phyloP scores from a whole-genome alignment of 305 asterid species.

The Fraxinus ornus region DNA sequence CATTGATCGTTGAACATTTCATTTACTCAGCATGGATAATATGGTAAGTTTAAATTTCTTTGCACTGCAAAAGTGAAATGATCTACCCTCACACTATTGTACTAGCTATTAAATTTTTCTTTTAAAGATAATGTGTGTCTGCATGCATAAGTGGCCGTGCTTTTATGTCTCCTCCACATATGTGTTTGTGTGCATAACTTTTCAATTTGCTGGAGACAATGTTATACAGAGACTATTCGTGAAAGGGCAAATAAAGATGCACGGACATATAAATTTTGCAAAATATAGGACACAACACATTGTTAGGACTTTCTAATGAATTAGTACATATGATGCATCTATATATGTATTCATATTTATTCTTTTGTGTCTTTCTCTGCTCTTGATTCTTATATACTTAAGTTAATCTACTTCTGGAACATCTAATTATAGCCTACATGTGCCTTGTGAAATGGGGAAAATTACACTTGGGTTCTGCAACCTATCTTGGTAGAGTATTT shows the following conservation, averaged over 20 bases:
- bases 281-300: background rate
- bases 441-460: background rate
- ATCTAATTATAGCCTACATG: background rate
- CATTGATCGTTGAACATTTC: constrained; percentile 12
- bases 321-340: background rate
- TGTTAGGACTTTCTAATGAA: background rate
- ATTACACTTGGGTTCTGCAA: background rate
- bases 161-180: background rate
- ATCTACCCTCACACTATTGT: background rate
- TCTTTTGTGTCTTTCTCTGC: background rate
- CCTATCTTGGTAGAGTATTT: background rate
- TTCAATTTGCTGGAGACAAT: background rate
- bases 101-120: background rate
- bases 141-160: background rate
- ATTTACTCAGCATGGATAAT: constrained; percentile 28
- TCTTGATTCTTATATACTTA: background rate
- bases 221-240: constrained; percentile 1
- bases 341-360: background rate
- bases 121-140: constrained; percentile 7
- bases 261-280: background rate
- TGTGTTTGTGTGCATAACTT: constrained; percentile 1
- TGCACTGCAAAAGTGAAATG: background rate
- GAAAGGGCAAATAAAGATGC: background rate
- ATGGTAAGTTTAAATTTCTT: constrained; percentile 31
- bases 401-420: background rate